Evolutionary conservation across 2,329 filamentous ascomycete species (phyloP).

Genomic region (Fusarium avenaceum): DNA sequence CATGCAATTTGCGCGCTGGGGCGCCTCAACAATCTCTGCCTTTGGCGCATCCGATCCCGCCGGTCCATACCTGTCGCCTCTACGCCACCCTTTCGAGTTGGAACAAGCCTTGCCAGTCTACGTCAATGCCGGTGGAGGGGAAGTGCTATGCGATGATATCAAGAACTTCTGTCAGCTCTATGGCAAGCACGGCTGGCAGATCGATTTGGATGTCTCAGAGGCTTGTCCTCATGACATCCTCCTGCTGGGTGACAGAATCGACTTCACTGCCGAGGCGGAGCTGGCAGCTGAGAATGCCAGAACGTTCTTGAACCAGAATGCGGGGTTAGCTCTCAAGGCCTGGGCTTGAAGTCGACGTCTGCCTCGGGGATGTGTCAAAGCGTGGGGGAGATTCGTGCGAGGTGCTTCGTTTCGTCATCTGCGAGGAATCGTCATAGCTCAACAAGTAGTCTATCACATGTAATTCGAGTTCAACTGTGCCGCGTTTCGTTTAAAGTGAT

Average conservation of each 20-base stretch:
- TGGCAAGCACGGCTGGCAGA: conserved; percentile 30
- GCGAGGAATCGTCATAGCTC: not conserved
- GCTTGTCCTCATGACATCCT: conserved; percentile 42
- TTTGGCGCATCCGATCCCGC: conserved; percentile 29
- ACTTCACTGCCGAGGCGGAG: conserved; percentile 36
- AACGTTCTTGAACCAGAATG: conserved; percentile 23
- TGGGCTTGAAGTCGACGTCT: not conserved
- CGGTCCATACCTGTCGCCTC: conserved; percentile 35
- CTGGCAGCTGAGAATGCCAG: conserved; percentile 31
- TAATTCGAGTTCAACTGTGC: not conserved
- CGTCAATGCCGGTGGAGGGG: conserved; percentile 34
- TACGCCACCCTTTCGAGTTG: conserved; percentile 36
- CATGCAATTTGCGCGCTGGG: conserved; percentile 38
- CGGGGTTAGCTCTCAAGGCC: conserved; percentile 22
- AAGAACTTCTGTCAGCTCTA: conserved; percentile 32
- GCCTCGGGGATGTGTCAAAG: not conserved
- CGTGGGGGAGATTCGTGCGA: too few relatives aligned
- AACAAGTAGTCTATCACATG: conserved; percentile 28
- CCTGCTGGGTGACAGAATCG: conserved; percentile 30
- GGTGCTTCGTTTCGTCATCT: not conserved
- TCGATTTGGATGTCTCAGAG: conserved; percentile 33
- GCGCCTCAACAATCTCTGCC: conserved; percentile 34
- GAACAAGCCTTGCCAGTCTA: conserved; percentile 24
- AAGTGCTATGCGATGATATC: conserved; percentile 41
- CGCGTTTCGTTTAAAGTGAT: not conserved